These are phyloP conservation scores for Immersiella caudata DNA, from an alignment of 495 filamentous ascomycete species.

Conservation along the genomic window DNA sequence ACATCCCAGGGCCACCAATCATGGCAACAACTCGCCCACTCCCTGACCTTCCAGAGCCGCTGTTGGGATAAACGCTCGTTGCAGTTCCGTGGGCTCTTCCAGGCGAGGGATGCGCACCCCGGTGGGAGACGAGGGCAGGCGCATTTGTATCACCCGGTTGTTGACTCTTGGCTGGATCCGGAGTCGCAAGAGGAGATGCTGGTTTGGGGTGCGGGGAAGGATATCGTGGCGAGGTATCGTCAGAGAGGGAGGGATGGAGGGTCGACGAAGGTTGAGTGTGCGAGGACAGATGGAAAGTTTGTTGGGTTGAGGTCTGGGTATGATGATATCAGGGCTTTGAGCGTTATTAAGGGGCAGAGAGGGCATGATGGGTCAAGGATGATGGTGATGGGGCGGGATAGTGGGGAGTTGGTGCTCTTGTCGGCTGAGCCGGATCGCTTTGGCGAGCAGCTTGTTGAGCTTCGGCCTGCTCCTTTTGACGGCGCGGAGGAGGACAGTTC, in stretches of 20 bases:
- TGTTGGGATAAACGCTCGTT: constrained; percentile 49
- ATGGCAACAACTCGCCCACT: constrained; percentile 43
- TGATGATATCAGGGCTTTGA: constrained; percentile 46
- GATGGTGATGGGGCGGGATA: constrained; percentile 47
- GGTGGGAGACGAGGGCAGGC: constrained; percentile 19
- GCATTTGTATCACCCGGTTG: constrained; percentile 39
- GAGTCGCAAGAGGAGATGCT: constrained; percentile 43
- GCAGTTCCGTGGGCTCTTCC: constrained; percentile 32
- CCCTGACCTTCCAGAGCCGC: constrained; percentile 46
- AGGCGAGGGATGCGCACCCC: constrained; percentile 16
- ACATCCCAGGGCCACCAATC: constrained; percentile 19
- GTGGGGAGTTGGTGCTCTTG: constrained; percentile 44
- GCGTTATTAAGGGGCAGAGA: constrained; percentile 32
- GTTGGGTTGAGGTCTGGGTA: constrained; percentile 37
- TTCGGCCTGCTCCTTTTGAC: constrained; percentile 21
- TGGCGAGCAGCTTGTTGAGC: constrained; percentile 36
- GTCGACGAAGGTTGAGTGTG: constrained; percentile 35
- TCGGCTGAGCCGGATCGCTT: constrained; percentile 40
- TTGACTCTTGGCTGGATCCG: constrained; percentile 42
- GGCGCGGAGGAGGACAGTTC: background rate
- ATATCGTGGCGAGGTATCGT: constrained; percentile 41
- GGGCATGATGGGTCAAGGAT: constrained; percentile 29
- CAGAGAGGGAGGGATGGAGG: constrained; percentile 27
- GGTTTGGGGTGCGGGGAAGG: constrained; percentile 50
- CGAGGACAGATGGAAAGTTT: constrained; percentile 31